Conservation (phyloP, 208 protist species). For the Trichomonas gallinae region DNA sequence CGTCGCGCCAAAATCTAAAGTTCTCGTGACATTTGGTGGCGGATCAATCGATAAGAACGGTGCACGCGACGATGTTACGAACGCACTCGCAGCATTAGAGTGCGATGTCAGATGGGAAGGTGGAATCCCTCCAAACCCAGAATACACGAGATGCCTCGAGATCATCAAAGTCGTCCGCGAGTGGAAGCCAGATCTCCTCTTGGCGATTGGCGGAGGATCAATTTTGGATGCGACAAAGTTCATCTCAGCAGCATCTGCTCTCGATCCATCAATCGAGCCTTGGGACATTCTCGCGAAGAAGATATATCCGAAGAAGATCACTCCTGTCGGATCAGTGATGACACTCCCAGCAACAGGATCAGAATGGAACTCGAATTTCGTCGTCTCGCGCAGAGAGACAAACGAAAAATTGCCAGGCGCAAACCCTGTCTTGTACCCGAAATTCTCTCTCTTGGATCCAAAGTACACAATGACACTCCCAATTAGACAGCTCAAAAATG, state of each 20-base stretch:
- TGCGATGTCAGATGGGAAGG: not conserved
- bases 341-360: not conserved
- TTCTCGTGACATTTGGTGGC: not conserved
- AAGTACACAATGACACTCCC: not conserved
- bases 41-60: too few species aligned
- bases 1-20: not conserved
- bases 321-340: too few species aligned
- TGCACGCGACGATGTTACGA: not conserved
- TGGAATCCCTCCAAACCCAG: not conserved
- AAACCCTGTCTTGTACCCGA: not conserved
- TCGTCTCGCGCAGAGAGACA: not conserved
- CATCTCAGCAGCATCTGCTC: not conserved
- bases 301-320: not conserved
- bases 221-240: not conserved
- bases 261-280: not conserved
- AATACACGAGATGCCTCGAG: not conserved
- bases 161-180: not conserved
- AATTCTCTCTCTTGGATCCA: not conserved
- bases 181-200: not conserved
- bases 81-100: not conserved
- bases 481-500: not conserved
- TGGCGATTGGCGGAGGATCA: not conserved
- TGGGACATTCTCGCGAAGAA: not conserved
- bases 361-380: not conserved
- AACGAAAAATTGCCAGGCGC: not conserved